Evolutionary conservation across 2,329 filamentous ascomycete genomes (phyloP).

Genomic region (Microsporum audouinii): DNA sequence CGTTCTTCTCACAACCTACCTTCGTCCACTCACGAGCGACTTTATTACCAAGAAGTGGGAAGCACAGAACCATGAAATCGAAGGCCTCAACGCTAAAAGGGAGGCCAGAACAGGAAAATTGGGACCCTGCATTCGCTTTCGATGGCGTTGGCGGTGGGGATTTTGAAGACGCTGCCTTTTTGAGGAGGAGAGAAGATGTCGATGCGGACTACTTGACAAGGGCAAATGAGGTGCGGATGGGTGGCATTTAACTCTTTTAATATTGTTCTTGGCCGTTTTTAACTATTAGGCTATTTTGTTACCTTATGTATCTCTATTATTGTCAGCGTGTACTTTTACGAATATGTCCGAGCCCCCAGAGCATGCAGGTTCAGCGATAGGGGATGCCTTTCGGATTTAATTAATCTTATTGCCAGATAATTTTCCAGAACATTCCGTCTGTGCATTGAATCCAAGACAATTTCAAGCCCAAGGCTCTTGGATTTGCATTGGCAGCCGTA

Average conservation of each 20-base stretch:
- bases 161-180: conserved; percentile 37
- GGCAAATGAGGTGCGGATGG: conserved; percentile 22
- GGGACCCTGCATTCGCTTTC: conserved; percentile 5
- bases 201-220: conserved; percentile 19
- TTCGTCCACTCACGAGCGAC: conserved; percentile 19
- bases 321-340: neutral
- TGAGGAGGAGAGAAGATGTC: conserved; percentile 33
- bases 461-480: neutral
- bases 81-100: conserved; percentile 15
- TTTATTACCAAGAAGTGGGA: conserved; percentile 24
- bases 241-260: conserved; percentile 21
- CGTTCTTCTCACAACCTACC: conserved; percentile 9
- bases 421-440: neutral
- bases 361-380: neutral
- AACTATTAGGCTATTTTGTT: neutral
- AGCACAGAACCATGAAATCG: conserved; percentile 14
- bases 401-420: neutral
- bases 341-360: neutral
- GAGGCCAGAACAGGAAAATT: conserved; percentile 10
- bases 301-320: neutral
- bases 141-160: conserved; percentile 20
- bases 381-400: neutral
- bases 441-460: neutral
- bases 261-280: neutral
- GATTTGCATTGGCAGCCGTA: neutral